Evolutionary conservation across 192 early-diverging fungal species (phyloP), one percentile per base, ranked within the genome.

Genomic region (Umbelopsis ramanniana): DNA sequence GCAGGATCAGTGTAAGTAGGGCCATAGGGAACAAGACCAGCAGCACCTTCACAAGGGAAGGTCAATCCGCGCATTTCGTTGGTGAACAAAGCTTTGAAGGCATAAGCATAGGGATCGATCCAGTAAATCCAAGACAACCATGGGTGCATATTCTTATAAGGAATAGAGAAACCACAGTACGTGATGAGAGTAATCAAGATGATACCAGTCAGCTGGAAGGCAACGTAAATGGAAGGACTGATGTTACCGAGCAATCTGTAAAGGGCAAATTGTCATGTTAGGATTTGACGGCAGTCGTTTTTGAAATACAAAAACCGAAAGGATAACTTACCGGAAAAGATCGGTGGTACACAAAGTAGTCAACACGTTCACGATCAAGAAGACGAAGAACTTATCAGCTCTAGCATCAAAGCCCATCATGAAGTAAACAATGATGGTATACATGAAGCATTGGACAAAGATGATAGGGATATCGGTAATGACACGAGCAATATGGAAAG

Each of bases 131-230:
- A 88, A 33, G 69, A 79, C 33, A 90, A 79, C 88, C 86, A 88
- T n/a, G 87, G 84, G 26, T 87, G 81, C 87, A 91, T 90, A 2
- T 81, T 79, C 23, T 72, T 71, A 46, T 82, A 83, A 0, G 87
- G 87, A 72, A 91, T 86, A 60, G 88, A 81, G 67, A 89, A 93
- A 35, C 91, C 89, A 46, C 82, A 82, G 52, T 90, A 89, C 3
- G 88, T 53, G 54, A 85, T 77, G 50, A 83, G 70, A 8, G 85
- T 73, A 47, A 91, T 70, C 19, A 91, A 66, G 29, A 86, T 67
- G 48, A 89, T 46, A 67, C 85, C 85, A 22, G 86, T 81, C 23
- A 86, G 66, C 35, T 85, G 81, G 19, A 81, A 81, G 4, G 89
- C 89, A 52, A 76, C 73, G 54, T 86, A 81, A 52, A 89, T 83